Evolutionary conservation across 352 stramenopile species (phyloP), one percentile per base, ranked within the genome.

Genomic region (Pythium rhizo-oryzae): DNA sequence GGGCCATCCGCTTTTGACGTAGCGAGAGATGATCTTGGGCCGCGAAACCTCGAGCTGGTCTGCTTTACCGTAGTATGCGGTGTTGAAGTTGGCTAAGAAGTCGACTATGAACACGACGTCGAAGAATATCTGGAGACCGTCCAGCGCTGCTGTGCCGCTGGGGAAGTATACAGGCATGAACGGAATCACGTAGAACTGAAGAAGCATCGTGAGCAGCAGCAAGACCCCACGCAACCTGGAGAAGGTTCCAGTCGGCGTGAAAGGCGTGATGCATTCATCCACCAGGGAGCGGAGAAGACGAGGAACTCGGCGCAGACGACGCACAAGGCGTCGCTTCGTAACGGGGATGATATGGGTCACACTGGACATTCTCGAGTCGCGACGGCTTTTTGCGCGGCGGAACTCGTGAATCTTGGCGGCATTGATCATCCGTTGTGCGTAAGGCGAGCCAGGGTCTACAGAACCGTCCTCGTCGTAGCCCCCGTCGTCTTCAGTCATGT

Each of bases 361-460:
- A 33, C 50, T 71, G 3, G 46, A 9, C 23, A 64, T 67, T 11
- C 3, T 30, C 4, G 66, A 72, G 11, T 66, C 65, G 19, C 50
- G 65, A 19, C 64, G 65, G 39, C 49, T 71, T 12, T 62, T 61
- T 18, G 51, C 44, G 21, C 59, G 58, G 5, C 67, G 60, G 47
- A 73, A 73, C 24, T 73, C 67, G 43, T 60, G 67, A 30, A 73
- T 73, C 25, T 65, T 69, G 18, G 67, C 67, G 28, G 61, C 67
- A 3, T 70, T 66, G n/a, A 74, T 58, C 59, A 73, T 69, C 5
- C 67, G 67, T 55, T 73, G 59, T 4, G 59, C 54, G 39, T 67
- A 62, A 2, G 56, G 59, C n/a, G 59, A 61, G 39, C 25, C 46
- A 0, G 8, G 9, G 12, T 63, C 66, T 11, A 52, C 62, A 3